Percentiles rank a stretch among this genome's conserved stretches.
Evolutionary conservation across 2,329 filamentous ascomycete species (phyloP).

Genomic region (Talaromyces funiculosus): DNA sequence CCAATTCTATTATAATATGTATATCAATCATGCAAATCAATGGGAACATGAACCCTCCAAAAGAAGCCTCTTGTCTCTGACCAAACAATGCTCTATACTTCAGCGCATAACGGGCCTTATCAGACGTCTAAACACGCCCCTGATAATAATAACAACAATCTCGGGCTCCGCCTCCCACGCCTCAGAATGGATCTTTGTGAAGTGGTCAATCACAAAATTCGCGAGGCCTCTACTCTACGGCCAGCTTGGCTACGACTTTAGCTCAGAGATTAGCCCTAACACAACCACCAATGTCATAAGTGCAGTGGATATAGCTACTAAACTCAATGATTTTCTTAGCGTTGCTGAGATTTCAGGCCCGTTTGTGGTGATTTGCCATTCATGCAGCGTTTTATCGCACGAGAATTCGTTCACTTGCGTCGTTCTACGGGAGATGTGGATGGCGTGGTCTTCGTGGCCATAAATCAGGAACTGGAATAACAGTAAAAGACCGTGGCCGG

Average conservation of each 20-base stretch:
- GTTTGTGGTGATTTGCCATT: conserved; percentile 17
- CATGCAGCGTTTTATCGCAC: conserved; percentile 17
- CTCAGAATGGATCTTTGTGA: conserved; percentile 21
- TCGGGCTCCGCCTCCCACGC: conserved; percentile 20
- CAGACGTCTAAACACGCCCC: conserved; percentile 17
- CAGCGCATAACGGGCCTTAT: conserved; percentile 19
- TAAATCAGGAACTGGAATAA: conserved; percentile 17
- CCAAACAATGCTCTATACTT: conserved; percentile 19
- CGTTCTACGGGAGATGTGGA: conserved; percentile 4
- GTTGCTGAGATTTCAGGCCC: conserved; percentile 14
- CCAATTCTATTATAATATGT: background rate
- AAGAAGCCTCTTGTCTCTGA: conserved; percentile 17
- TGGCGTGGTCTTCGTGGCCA: conserved; percentile 18
- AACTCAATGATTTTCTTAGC: conserved; percentile 16
- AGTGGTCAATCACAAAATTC: conserved; percentile 18
- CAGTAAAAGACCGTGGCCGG: background rate
- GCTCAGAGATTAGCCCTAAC: conserved; percentile 10
- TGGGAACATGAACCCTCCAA: conserved; percentile 10
- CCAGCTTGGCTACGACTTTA: conserved; percentile 21
- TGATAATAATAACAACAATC: conserved; percentile 22
- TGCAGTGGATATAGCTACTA: conserved; percentile 16
- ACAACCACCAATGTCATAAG: conserved; percentile 12
- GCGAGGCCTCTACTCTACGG: conserved; percentile 21
- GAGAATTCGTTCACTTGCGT: conserved; percentile 16
- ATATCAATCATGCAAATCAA: background rate